Percentiles rank a stretch among this genome's conserved stretches.
These are phyloP conservation scores for Lentinula aciculospora DNA, from an alignment of 768 basidiomycete species.

Conservation along the genomic window DNA sequence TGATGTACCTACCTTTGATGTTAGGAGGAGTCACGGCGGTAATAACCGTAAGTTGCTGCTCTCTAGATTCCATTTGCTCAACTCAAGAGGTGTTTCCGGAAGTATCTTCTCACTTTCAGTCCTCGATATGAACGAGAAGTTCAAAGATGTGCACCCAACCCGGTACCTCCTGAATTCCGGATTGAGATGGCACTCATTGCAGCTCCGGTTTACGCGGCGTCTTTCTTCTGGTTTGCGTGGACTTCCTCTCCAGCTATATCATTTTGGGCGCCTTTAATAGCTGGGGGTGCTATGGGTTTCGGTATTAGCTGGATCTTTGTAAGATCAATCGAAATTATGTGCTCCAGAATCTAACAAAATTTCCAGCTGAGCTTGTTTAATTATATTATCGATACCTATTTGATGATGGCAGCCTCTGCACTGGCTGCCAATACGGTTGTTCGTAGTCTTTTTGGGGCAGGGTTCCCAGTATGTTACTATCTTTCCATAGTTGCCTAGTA, in stretches of 20 bases:
- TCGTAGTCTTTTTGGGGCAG: slow-evolving; percentile 48
- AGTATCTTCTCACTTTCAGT: slow-evolving; percentile 46
- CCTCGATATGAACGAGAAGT: slow-evolving; percentile 41
- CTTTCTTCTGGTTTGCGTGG: slow-evolving; percentile 71
- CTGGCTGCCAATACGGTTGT: slow-evolving; percentile 48
- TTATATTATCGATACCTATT: slow-evolving; percentile 59
- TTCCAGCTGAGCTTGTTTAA: slow-evolving; percentile 46
- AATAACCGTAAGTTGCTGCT: slow-evolving; percentile 27
- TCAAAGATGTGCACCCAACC: slow-evolving; percentile 37
- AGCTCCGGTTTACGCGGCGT: slow-evolving; percentile 43
- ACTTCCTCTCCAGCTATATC: slow-evolving; percentile 48
- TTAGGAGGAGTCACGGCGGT: slow-evolving; percentile 44
- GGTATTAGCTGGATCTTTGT: slow-evolving; percentile 52
- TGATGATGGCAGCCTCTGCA: slow-evolving; percentile 50
- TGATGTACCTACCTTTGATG: slow-evolving; percentile 59
- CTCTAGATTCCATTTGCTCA: background rate
- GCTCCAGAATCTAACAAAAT: background rate
- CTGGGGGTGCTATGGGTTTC: slow-evolving; percentile 47
- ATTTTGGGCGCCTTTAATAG: slow-evolving; percentile 47
- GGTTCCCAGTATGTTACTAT: slow-evolving; percentile 36
- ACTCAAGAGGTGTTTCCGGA: background rate
- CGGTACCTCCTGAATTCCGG: slow-evolving; percentile 57
- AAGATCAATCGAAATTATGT: slow-evolving; percentile 14
- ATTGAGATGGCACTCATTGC: slow-evolving; percentile 43
- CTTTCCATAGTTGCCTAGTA: background rate